These are phyloP conservation scores for Leishmania aethiopica DNA, from an alignment of 208 protist genomes.

Conservation along the genomic window DNA sequence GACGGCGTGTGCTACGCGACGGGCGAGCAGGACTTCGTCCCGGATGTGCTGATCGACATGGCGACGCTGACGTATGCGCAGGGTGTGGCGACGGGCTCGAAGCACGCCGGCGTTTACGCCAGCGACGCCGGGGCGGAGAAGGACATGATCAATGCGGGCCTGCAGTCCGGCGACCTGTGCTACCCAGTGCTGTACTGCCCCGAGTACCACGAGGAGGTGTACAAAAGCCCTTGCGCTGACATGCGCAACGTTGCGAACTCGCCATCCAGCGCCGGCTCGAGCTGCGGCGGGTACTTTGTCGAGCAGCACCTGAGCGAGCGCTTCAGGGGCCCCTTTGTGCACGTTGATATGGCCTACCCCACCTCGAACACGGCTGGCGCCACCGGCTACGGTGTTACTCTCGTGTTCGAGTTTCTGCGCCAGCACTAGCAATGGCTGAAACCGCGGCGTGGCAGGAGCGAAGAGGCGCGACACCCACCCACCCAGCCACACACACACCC, in stretches of 20 bases:
- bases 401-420: constrained; percentile 60
- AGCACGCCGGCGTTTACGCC: constrained; percentile 77
- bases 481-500: background rate
- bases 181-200: constrained; percentile 90
- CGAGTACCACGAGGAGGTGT: constrained; percentile 76
- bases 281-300: constrained; percentile 84
- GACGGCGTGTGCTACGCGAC: constrained; percentile 89
- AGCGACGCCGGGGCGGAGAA: constrained; percentile 65
- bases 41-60: constrained; percentile 85
- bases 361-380: constrained; percentile 57
- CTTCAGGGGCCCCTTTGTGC: constrained; percentile 74
- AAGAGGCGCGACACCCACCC: background rate
- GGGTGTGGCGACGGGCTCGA: constrained; percentile 75
- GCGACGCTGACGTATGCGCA: constrained; percentile 93
- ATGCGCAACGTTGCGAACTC: constrained; percentile 73
- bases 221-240: constrained; percentile 66
- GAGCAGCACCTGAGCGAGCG: constrained; percentile 55
- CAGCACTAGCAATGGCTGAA: constrained; percentile 19
- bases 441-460: background rate
- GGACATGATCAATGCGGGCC: constrained; percentile 56
- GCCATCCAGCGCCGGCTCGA: constrained; percentile 60
- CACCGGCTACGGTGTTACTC: constrained; percentile 78
- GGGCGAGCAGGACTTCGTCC: constrained; percentile 62
- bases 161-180: constrained; percentile 64
- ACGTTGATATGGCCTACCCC: constrained; percentile 89